Percentiles rank a stretch among this genome's conserved stretches.
These are phyloP conservation scores for Vaccinium darrowii DNA, from an alignment of 148 eudicot species.

Conservation along the genomic window DNA sequence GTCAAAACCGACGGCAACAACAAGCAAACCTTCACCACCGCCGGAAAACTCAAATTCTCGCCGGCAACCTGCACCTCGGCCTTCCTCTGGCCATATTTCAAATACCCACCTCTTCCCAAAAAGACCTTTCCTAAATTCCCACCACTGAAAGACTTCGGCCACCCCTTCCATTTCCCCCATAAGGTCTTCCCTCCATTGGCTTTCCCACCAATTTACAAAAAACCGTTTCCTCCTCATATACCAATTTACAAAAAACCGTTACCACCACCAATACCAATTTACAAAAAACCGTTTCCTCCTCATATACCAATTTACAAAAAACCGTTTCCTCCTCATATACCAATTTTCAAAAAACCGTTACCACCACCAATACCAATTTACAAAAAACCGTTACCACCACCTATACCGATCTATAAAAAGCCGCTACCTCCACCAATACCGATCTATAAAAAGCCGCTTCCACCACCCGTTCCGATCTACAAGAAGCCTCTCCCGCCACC, in stretches of 20 bases:
- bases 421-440: background rate
- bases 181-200: conserved; percentile 11
- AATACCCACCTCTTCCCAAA: conserved; percentile 28
- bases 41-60: conserved; percentile 38
- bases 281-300: background rate
- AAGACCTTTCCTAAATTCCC: conserved; percentile 23
- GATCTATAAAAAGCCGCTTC: background rate
- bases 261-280: background rate
- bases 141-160: conserved; percentile 13
- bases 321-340: conserved; percentile 9
- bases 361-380: background rate
- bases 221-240: background rate
- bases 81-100: conserved; percentile 38
- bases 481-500: background rate
- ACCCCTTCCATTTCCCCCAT: conserved; percentile 11
- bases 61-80: conserved; percentile 42
- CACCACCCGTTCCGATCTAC: background rate
- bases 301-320: background rate
- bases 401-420: background rate
- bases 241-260: background rate
- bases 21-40: conserved; percentile 28
- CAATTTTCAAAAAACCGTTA: background rate
- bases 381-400: background rate
- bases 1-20: conserved; percentile 27
- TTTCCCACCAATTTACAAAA: background rate